Conservation (phyloP, 129 eudicot species). For the Helichrysum umbraculigerum region DNA sequence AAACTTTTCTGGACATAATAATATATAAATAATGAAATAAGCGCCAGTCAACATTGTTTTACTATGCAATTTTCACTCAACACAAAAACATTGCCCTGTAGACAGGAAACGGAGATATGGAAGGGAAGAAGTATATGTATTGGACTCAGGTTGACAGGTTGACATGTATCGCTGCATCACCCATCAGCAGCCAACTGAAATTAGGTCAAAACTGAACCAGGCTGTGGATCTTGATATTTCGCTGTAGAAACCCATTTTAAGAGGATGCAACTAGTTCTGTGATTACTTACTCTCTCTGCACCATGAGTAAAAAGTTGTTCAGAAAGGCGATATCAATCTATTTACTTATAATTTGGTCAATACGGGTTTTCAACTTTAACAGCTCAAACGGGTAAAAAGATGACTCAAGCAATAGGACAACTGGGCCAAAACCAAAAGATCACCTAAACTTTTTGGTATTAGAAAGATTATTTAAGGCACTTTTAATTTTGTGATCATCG, state of each 20-base stretch:
- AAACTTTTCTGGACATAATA: conserved; percentile 13
- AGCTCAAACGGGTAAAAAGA: neutral
- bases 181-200: conserved; percentile 26
- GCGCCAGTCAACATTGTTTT: conserved; percentile 24
- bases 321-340: neutral
- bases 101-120: neutral
- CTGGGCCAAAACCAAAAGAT: too few species aligned
- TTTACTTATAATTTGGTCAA: neutral
- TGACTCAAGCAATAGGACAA: too few species aligned
- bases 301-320: neutral
- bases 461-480: too few species aligned
- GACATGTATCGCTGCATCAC: conserved; percentile 12
- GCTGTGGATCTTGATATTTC: conserved; percentile 17
- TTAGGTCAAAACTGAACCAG: conserved; percentile 4
- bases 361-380: neutral
- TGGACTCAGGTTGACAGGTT: conserved; percentile 14
- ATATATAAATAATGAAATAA: neutral
- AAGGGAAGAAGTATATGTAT: conserved; percentile 21
- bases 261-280: conserved; percentile 22
- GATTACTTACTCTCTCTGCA: conserved; percentile 38
- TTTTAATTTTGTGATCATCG: neutral
- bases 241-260: conserved; percentile 21
- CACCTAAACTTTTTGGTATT: too few species aligned
- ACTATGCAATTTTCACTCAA: conserved; percentile 31
- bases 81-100: conserved; percentile 22